Evolutionary conservation across 306 rosid genomes (phyloP), one percentile per base, ranked within the genome.

Genomic region (Rosa rugosa): DNA sequence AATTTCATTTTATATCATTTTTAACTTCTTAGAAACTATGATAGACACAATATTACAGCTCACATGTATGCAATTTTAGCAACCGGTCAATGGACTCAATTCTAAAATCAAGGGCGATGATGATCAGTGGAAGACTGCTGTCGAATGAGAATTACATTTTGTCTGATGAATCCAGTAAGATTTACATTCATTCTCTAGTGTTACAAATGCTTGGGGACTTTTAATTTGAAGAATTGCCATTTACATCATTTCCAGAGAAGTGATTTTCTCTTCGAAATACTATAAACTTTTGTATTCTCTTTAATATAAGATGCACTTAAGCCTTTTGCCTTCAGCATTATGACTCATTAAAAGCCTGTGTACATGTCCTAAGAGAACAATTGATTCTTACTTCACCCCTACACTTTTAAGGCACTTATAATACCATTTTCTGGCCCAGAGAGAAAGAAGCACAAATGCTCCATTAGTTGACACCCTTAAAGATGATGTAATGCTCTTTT

Each of bases 71-170:
- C 54, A n/a, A n/a, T 80, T 79, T 68, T 44, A 93, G 99, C 82
- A 79, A 86, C 80, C 80, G 77, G 64, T 90, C 96, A 36, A 22
- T 45, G 50, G 94, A 89, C 60, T 79, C 96, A 63, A 76, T 91
- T 80, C 80, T 93, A 78, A 89, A 91, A 85, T 87, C 97, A 41
- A 87, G 99, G 80, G 93, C 98, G 40, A 87, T 92, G 85, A 87
- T 89, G 90, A 93, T 91, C 80, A 82, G 86, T 69, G 98, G 98
- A 91, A 88, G 98, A 88, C 86, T 95, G 69, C 80, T 95, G 76
- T 87, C 89, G 5, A 89, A 86, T 82, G 96, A 89, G 80, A 85
- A 71, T 79, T 84, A 75, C 82, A 82, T 86, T 56, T 83, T 85
- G 72, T 80, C 81, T 68, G 94, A 93, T 78, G 96, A 91, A 88